These are phyloP conservation scores for Geosmithia putterillii DNA, from an alignment of 2,329 filamentous ascomycete genomes.

Conservation along the genomic window DNA sequence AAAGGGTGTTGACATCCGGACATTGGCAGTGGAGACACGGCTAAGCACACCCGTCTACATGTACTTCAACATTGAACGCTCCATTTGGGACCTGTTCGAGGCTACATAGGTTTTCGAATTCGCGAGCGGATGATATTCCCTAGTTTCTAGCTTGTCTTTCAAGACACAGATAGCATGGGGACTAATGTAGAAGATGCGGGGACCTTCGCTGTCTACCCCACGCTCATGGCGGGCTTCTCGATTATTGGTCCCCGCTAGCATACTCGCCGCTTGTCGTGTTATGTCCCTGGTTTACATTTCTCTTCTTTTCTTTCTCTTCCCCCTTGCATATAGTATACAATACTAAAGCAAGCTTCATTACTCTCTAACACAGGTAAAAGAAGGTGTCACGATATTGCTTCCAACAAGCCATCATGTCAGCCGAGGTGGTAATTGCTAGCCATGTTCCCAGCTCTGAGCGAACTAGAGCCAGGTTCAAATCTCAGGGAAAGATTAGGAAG, in stretches of 20 bases:
- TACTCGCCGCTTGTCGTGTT: too few species aligned
- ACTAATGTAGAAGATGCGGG: background rate
- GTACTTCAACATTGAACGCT: background rate
- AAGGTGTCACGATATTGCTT: too few species aligned
- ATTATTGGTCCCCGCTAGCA: too few species aligned
- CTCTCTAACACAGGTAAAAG: too few species aligned
- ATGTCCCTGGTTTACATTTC: too few species aligned
- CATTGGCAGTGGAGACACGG: background rate
- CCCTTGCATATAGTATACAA: too few species aligned
- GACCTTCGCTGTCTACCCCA: background rate
- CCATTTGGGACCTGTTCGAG: background rate
- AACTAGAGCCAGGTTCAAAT: slow-evolving; percentile 15
- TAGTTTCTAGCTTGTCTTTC: background rate
- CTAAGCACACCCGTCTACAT: background rate
- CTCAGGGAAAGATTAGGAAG: slow-evolving; percentile 24
- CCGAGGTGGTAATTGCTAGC: background rate
- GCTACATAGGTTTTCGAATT: background rate
- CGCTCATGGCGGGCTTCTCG: background rate
- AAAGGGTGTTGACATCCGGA: slow-evolving; percentile 16
- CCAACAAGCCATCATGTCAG: background rate
- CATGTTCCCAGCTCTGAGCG: slow-evolving; percentile 6
- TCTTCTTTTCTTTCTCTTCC: too few species aligned
- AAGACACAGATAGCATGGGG: background rate
- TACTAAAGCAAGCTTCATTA: too few species aligned
- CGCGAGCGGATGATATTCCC: background rate